Percentiles rank a stretch among this genome's conserved stretches.
Conservation (phyloP, 306 rosid genomes). For the Crotalaria pallida region DNA sequence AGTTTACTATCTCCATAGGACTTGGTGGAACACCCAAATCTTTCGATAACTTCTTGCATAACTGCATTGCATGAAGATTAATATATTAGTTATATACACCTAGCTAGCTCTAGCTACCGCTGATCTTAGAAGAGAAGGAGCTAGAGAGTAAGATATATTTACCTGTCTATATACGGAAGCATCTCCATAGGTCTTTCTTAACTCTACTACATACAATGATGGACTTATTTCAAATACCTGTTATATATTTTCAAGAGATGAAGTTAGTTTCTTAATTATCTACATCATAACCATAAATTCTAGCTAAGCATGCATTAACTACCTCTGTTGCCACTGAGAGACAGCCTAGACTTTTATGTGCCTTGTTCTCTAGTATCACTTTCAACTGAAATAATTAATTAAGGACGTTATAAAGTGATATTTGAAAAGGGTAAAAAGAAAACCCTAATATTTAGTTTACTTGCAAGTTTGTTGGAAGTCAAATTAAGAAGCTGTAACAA, state of each 20-base stretch:
- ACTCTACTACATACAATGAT: constrained; percentile 64
- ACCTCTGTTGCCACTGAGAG: constrained; percentile 82
- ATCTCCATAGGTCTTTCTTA: constrained; percentile 79
- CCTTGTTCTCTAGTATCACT: constrained; percentile 53
- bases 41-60: constrained; percentile 67
- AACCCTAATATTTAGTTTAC: neutral
- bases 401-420: neutral
- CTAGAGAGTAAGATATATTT: neutral
- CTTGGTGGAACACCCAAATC: constrained; percentile 59
- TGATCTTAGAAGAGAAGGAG: neutral
- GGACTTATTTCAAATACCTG: constrained; percentile 85
- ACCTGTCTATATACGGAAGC: constrained; percentile 81
- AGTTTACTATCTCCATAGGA: constrained; percentile 26
- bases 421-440: neutral
- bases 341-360: constrained; percentile 37
- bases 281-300: too few relatives aligned
- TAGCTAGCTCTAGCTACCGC: neutral
- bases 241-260: neutral
- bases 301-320: neutral
- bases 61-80: constrained; percentile 38
- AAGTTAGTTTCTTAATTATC: too few relatives aligned
- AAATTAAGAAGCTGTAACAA: neutral
- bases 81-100: neutral
- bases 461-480: neutral
- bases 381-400: constrained; percentile 53